Conservation (phyloP, 805 yeast species). For the Metschnikowia lunata region DNA sequence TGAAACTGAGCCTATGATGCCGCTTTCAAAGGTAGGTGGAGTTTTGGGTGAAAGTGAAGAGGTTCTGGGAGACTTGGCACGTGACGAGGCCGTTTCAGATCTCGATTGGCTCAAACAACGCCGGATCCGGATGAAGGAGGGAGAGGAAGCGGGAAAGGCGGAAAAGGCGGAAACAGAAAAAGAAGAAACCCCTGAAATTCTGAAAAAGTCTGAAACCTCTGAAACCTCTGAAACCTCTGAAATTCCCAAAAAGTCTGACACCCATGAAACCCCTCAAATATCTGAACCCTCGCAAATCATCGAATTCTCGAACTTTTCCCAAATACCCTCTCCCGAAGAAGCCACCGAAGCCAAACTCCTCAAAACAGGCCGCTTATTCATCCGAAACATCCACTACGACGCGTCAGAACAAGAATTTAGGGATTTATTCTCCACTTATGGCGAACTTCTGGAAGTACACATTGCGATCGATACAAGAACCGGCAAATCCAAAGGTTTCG, state of each 20-base stretch:
- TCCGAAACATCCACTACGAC: slow-evolving; percentile 79
- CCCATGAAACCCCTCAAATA: neutral
- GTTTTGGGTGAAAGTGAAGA: slow-evolving; percentile 20
- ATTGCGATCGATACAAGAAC: slow-evolving; percentile 88
- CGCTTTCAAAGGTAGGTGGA: slow-evolving; percentile 20
- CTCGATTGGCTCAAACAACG: slow-evolving; percentile 82
- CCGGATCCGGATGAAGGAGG: slow-evolving; percentile 59
- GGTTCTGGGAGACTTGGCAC: slow-evolving; percentile 25
- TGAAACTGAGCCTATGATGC: slow-evolving; percentile 50
- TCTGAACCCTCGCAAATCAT: too few species aligned
- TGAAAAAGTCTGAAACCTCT: neutral
- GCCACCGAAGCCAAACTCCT: slow-evolving; percentile 47
- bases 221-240: neutral
- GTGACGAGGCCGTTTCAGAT: slow-evolving; percentile 59
- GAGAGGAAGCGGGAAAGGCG: slow-evolving; percentile 11
- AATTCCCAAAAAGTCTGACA: neutral
- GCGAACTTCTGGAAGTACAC: slow-evolving; percentile 82
- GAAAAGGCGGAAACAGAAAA: neutral
- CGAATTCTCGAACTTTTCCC: too few species aligned
- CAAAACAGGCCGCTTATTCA: slow-evolving; percentile 75
- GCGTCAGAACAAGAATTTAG: slow-evolving; percentile 77
- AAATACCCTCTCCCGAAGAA: slow-evolving; percentile 38
- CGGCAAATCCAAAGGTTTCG: slow-evolving; percentile 89
- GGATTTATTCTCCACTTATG: slow-evolving; percentile 60
- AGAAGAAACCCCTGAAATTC: neutral